These are phyloP conservation scores for Colletotrichum tropicicola DNA, from an alignment of 2,329 filamentous ascomycete species.

Conservation along the genomic window DNA sequence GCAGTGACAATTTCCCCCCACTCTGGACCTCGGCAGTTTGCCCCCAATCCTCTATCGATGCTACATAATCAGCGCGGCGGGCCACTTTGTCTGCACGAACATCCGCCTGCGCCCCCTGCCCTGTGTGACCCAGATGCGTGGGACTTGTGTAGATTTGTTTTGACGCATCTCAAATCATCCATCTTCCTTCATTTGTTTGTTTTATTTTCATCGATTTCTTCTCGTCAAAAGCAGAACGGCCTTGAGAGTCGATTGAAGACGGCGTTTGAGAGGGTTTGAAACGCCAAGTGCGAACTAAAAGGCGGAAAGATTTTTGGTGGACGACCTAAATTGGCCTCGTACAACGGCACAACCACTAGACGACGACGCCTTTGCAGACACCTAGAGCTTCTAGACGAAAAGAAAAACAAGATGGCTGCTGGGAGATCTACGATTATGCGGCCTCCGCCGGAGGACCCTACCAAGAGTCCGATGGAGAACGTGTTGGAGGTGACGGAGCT, in stretches of 20 bases:
- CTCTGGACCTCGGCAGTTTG: constrained; percentile 27
- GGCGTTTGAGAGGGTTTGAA: not conserved
- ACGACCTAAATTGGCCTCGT: not conserved
- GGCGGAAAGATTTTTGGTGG: not conserved
- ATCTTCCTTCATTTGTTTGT: not conserved
- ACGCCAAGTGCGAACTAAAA: not conserved
- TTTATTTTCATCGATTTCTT: not conserved
- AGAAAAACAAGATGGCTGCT: constrained; percentile 13
- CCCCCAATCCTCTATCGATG: not conserved
- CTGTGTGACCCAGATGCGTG: not conserved
- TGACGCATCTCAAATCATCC: not conserved
- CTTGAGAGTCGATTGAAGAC: not conserved
- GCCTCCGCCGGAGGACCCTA: constrained; percentile 76
- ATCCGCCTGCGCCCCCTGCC: too few species aligned
- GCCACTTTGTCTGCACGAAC: not conserved
- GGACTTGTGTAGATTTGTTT: not conserved
- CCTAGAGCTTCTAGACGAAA: not conserved
- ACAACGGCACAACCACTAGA: not conserved
- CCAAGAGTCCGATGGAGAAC: constrained; percentile 86
- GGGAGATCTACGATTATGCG: constrained; percentile 70
- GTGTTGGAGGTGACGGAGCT: constrained; percentile 87
- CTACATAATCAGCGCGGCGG: constrained; percentile 18
- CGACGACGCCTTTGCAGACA: not conserved
- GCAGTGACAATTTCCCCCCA: constrained; percentile 11
- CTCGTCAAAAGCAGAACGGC: not conserved